phyloP scores from a whole-genome alignment of 2,329 filamentous ascomycete species.

The Pyricularia grisea region DNA sequence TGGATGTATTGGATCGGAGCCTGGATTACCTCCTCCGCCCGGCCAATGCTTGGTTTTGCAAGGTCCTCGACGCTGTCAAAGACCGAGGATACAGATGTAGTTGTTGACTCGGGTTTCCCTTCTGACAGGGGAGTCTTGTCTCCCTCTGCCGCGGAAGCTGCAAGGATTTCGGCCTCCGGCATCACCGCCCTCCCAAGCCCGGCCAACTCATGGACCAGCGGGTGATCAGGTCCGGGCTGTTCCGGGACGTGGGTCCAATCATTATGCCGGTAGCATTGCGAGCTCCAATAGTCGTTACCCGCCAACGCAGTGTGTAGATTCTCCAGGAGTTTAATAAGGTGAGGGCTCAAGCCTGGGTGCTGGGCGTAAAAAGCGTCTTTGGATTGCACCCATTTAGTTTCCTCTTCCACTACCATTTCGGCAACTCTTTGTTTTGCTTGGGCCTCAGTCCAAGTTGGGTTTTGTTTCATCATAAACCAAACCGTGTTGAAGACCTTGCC shows the following conservation, averaged over 20 bases:
- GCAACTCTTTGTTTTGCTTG: not conserved
- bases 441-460: not conserved
- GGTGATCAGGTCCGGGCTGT: not conserved
- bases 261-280: not conserved
- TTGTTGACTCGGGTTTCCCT: not conserved
- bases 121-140: not conserved
- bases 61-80: not conserved
- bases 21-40: constrained; percentile 6
- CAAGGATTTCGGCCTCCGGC: not conserved
- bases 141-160: not conserved
- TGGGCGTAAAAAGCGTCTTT: not conserved
- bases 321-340: not conserved
- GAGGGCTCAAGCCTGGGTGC: not conserved
- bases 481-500: not conserved
- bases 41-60: not conserved
- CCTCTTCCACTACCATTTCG: not conserved
- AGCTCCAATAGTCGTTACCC: not conserved
- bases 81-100: not conserved
- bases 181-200: not conserved
- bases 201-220: not conserved
- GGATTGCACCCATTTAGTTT: not conserved
- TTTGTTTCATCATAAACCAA: not conserved
- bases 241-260: not conserved
- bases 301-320: not conserved
- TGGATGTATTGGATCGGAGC: constrained; percentile 14